These are phyloP conservation scores for Plasmodium malariae DNA, from an alignment of 169 alveolate species.

Conservation along the genomic window DNA sequence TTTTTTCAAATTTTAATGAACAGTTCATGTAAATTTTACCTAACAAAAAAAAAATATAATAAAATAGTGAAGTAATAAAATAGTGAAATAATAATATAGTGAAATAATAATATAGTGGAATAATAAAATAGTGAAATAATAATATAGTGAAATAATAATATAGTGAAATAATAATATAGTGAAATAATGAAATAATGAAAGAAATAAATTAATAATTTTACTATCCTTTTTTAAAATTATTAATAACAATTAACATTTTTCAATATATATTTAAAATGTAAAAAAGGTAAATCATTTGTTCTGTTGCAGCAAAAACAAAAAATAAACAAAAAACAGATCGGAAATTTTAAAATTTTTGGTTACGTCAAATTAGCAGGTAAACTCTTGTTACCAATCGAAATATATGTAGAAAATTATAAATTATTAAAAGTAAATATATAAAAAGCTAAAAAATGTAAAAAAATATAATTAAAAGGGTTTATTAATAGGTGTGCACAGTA, in stretches of 20 bases:
- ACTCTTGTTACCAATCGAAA: slow-evolving; percentile 13
- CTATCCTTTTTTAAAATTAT: slow-evolving; percentile 10
- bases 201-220: background rate
- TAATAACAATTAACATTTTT: slow-evolving; percentile 1
- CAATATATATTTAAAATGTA: slow-evolving; percentile 19
- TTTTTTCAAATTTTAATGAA: slow-evolving; percentile 17
- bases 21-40: slow-evolving; percentile 13
- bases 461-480: slow-evolving; percentile 15
- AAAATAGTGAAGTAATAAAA: too few species aligned
- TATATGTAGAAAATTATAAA: slow-evolving; percentile 3
- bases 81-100: too few species aligned
- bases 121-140: too few species aligned
- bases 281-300: slow-evolving; percentile 6
- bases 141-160: too few species aligned
- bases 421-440: slow-evolving; percentile 5
- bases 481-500: slow-evolving; percentile 35
- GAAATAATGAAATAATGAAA: too few species aligned
- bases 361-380: slow-evolving; percentile 29
- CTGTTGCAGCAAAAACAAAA: slow-evolving; percentile 8
- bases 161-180: too few species aligned
- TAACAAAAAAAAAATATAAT: slow-evolving; percentile 2
- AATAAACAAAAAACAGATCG: slow-evolving; percentile 15
- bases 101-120: too few species aligned
- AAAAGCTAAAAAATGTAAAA: slow-evolving; percentile 10
- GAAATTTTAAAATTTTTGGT: slow-evolving; percentile 6